Conservation (phyloP, 345 rosid genomes). For the Lenwebbia sp. region DNA sequence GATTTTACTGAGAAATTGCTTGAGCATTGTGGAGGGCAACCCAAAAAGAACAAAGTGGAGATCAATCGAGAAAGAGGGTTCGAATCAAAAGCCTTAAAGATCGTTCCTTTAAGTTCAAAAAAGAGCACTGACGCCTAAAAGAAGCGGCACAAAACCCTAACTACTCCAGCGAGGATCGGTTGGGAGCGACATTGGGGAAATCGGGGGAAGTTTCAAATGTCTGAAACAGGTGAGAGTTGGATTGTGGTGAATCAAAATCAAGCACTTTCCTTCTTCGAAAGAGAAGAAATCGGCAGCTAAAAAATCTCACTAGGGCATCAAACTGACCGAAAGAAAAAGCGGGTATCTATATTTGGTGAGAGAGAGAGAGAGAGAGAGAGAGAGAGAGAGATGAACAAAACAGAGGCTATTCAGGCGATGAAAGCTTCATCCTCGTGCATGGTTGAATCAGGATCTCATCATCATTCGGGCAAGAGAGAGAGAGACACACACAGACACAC, state of each 20-base stretch:
- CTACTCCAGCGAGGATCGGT: not conserved
- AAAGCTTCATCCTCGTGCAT: not conserved
- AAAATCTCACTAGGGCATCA: slow-evolving; percentile 7
- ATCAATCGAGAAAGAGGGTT: not conserved
- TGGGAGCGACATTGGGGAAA: not conserved
- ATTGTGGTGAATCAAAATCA: not conserved
- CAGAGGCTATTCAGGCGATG: not conserved
- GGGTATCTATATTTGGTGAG: not conserved
- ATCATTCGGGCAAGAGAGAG: not conserved
- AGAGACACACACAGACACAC: not conserved
- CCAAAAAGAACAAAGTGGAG: not conserved
- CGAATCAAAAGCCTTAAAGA: not conserved
- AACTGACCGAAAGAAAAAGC: slow-evolving; percentile 12
- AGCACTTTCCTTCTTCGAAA: slow-evolving; percentile 1
- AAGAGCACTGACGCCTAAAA: not conserved
- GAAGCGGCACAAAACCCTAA: not conserved
- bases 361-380: not conserved
- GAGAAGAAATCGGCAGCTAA: not conserved
- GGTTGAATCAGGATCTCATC: not conserved
- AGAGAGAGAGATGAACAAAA: not conserved
- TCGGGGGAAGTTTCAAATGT: not conserved
- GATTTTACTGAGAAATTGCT: slow-evolving; percentile 62
- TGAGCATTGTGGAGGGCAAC: slow-evolving; percentile 31
- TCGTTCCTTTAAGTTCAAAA: not conserved
- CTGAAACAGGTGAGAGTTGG: not conserved